Evolutionary conservation across 768 basidiomycete species (phyloP), one percentile per base, ranked within the genome.

Genomic region (Nevesoporus exiguus): DNA sequence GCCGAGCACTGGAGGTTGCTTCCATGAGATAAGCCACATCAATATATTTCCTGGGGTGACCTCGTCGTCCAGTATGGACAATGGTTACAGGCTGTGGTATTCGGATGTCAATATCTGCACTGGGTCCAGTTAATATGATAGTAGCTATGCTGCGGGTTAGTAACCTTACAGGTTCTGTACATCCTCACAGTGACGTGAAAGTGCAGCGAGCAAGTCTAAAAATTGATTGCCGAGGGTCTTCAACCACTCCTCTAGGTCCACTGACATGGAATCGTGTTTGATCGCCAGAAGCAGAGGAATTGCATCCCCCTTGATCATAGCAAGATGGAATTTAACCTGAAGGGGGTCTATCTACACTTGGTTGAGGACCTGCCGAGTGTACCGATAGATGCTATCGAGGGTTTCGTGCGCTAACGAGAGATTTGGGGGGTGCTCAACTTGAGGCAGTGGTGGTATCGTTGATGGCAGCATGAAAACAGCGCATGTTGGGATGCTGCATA

Each of bases 1-100:
- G 40, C 4, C 41, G 41, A 15, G 43, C 54, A 7, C 14, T 1
- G 57, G 71, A 34, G 47, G 51, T 25, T 3, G 39, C 21, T 37
- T 36, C 34, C 0, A 33, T 27, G 14, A 55, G 54, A 11, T n/a
- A 55, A 24, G 6, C 36, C 2, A 39, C 15, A 33, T 55, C n/a
- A 15, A 55, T 51, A 8, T 6, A 7, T 30, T 54, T 54, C 14
- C 3, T 5, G 1, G 47, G 53, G 24, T 21, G 17, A 7, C 53
- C 53, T 7, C 10, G 33, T 13, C 30, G 40, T 1, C 53, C 34
- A 0, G 42, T 49, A 15, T 31, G 34, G 9, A 25, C 3, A n/a
- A 43, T 3, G 1, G 9, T 29, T 3, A 49, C 17, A 0, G 27
- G 47, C 21, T 49, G 41, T 10, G 17, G 25, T 4, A 44, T 34